phyloP scores from a whole-genome alignment of 2,329 filamentous ascomycete species.

The Coniella lustricola region DNA sequence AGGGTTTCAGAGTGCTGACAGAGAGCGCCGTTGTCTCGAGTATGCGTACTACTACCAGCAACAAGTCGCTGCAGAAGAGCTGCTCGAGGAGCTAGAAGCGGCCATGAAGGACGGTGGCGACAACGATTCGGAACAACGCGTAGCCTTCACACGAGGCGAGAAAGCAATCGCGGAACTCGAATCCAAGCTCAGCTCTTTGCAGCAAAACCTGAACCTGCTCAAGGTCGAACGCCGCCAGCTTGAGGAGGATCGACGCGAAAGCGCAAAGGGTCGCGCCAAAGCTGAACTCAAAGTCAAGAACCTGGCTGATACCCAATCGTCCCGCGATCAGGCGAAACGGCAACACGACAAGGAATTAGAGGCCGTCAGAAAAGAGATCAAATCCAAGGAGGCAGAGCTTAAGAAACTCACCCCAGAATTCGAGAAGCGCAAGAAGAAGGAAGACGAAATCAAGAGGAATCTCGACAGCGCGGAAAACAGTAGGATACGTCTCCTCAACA shows the following conservation, averaged over 20 bases:
- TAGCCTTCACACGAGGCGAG: constrained; percentile 70
- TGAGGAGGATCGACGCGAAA: constrained; percentile 82
- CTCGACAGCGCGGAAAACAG: constrained; percentile 70
- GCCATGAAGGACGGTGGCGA: constrained; percentile 76
- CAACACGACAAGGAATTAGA: constrained; percentile 67
- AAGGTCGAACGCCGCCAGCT: constrained; percentile 79
- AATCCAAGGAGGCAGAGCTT: constrained; percentile 69
- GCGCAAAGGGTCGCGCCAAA: constrained; percentile 72
- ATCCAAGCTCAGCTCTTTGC: constrained; percentile 68
- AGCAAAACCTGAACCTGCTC: constrained; percentile 76
- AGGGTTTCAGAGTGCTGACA: constrained; percentile 90
- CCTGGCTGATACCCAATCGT: constrained; percentile 73
- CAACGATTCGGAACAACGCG: constrained; percentile 72
- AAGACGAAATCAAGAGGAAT: constrained; percentile 61
- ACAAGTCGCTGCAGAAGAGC: constrained; percentile 68
- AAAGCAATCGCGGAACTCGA: constrained; percentile 72
- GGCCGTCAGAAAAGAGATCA: constrained; percentile 66
- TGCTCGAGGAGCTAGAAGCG: constrained; percentile 77
- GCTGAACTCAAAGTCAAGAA: constrained; percentile 78
- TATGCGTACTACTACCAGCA: constrained; percentile 92
- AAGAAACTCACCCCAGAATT: constrained; percentile 69
- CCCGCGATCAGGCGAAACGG: constrained; percentile 64
- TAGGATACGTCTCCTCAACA: constrained; percentile 76
- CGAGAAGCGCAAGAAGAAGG: constrained; percentile 64
- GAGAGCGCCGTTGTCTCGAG: constrained; percentile 83